Evolutionary conservation across 2,329 filamentous ascomycete genomes (phyloP).

Genomic region (Epichloe glyceriae): DNA sequence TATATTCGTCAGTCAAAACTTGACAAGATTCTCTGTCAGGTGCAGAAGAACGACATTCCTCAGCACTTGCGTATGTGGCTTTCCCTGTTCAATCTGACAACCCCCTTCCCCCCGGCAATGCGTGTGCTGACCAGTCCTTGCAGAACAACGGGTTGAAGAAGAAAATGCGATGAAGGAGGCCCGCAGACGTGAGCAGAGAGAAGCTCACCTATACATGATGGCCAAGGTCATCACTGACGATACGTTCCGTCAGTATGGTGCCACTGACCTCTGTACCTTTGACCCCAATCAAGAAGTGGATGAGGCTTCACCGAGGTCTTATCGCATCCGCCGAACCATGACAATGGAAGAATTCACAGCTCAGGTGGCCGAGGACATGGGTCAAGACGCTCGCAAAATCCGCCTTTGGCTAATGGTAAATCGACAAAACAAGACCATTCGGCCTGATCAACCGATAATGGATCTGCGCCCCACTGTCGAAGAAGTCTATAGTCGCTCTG

Average conservation of each 20-base stretch:
- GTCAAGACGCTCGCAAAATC: slow-evolving; percentile 53
- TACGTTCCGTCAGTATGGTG: slow-evolving; percentile 68
- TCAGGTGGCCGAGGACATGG: slow-evolving; percentile 57
- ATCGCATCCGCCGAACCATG: slow-evolving; percentile 63
- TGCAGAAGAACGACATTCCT: slow-evolving; percentile 68
- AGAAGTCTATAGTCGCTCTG: slow-evolving; percentile 44
- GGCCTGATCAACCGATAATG: slow-evolving; percentile 76
- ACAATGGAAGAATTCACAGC: slow-evolving; percentile 63
- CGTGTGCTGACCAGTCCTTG: slow-evolving; percentile 8
- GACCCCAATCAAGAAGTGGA: slow-evolving; percentile 53
- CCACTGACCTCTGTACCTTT: slow-evolving; percentile 67
- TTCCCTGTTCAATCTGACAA: not conserved
- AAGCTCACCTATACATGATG: slow-evolving; percentile 84
- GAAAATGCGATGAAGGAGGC: slow-evolving; percentile 67
- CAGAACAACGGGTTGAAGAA: slow-evolving; percentile 64
- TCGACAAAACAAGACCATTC: slow-evolving; percentile 89
- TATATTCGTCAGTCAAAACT: slow-evolving; percentile 82
- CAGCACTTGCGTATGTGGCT: slow-evolving; percentile 55
- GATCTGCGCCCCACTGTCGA: slow-evolving; percentile 67
- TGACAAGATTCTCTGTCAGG: slow-evolving; percentile 68
- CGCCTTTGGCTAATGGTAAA: slow-evolving; percentile 97
- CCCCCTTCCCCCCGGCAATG: not conserved
- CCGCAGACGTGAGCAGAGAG: slow-evolving; percentile 76
- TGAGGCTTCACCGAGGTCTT: slow-evolving; percentile 55
- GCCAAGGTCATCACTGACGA: slow-evolving; percentile 71